Base-by-base conservation (phyloP, 2,329 filamentous ascomycete species). In the Penicillium sumatraense region DNA sequence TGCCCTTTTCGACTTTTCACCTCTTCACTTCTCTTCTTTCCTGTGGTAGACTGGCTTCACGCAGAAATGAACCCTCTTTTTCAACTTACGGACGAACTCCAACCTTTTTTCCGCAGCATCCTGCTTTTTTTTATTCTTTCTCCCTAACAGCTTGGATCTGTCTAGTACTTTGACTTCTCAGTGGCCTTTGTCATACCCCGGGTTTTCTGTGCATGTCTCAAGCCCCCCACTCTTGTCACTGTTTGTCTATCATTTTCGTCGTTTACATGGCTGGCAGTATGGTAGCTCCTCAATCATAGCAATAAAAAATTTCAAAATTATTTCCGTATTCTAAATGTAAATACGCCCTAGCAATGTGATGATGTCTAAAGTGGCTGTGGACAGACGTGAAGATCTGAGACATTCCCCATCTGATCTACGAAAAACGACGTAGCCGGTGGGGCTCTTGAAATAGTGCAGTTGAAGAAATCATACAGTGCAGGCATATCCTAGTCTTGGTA, bases 191-290 rank as follows among this genome's bases (percentile, higher is more conserved):
- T 54, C 49, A 58, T 60, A 60, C 59, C 61, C 59, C 55, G 49
- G 58, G 60, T 51, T 51, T 51, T 53, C 31, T 53, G 57, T 55
- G 61, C 57, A 57, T 61, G 53, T 57, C 59, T 61, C 57, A 61
- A 61, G 58, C 61, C 53, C 53, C 59, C 51, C 41, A 48, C 51
- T 36, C 35, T 52, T 27, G 44, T 49, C 7, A 16, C 14, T 57
- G 36, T 53, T 31, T 52, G 29, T 40, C 14, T 45, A 41, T 52
- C 35, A 41, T 45, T 48, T 46, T 23, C 50, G 42, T 54, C 31
- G 49, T 49, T 58, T 57, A 55, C 52, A 60, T 56, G 23, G 56
- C 53, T 52, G 48, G 53, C 51, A 41, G 44, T 48, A 55, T 46
- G 50, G 38, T 51, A 51, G 51, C 50, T 50, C 21, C 50, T 50